Base-by-base conservation (phyloP, 169 alveolate species). In the Condylostoma magnum region DNA sequence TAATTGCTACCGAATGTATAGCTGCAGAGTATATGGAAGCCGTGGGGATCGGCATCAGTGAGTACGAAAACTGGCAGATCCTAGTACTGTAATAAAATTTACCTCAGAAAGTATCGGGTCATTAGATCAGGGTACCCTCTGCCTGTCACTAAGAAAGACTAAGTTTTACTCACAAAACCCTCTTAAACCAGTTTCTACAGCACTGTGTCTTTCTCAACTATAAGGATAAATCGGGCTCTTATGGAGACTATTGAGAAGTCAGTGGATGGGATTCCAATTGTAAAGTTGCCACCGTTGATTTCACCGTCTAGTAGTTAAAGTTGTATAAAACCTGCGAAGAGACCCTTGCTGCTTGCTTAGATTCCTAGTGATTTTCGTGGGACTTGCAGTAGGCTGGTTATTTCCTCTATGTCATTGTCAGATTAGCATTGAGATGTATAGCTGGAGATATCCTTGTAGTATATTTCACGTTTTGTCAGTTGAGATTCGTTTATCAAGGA, bases 181-280 rank as follows among this genome's bases (percentile, higher is more conserved):
- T 67, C 60, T 47, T 67, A 38, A 4, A 67, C 65, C 38, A 67
- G 50, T 28, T 53, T 25, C 5, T 27, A 30, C 4, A 57, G 51
- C 0, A 50, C 76, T 48, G 76, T 67, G 18, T 67, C 76, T 48
- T 67, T 67, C 50, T 67, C 76, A 67, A 67, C 28, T 15, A 67
- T 31, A 12, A 67, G n/a, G 22, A 67, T 30, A 48, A 67, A 67
- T 18, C 50, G 50, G 18, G 76, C 76, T 25, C 50, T 30, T 33
- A 65, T 67, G 27, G 25, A n/a, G n/a, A 67, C 8, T 15, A 28
- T 22, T 28, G 36, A 18, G 20, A 67, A n/a, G 20, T 15, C 2
- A 31, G 28, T 47, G 18, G 28, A 22, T 4, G 76, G 60, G 3
- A 67, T 67, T 48, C 33, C 38, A 47, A 20, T 20, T 67, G 20